phyloP scores from a whole-genome alignment of 345 rosid species.

The Sonneratia caseolaris region DNA sequence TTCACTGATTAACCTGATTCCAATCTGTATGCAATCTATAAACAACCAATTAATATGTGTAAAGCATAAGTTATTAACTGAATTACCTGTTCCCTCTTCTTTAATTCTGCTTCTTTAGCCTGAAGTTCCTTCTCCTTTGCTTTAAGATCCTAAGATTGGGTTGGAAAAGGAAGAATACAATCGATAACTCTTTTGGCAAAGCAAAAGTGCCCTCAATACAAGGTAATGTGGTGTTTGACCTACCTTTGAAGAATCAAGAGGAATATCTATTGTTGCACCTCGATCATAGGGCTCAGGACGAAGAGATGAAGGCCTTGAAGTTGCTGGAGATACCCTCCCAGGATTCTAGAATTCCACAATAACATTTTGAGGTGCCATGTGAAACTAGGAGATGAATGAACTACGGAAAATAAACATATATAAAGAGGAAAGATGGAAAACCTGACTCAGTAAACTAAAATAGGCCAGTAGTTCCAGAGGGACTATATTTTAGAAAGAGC shows the following conservation, averaged over 20 bases:
- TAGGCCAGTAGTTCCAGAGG: neutral
- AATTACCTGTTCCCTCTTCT: slow-evolving; percentile 69
- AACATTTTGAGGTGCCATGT: slow-evolving; percentile 3
- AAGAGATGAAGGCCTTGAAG: slow-evolving; percentile 75
- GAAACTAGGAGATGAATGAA: slow-evolving; percentile 9
- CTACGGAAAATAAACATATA: neutral
- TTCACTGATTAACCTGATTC: neutral
- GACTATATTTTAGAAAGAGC: neutral
- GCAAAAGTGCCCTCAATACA: neutral
- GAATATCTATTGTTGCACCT: slow-evolving; percentile 74
- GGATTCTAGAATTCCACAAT: slow-evolving; percentile 46
- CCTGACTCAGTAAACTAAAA: neutral
- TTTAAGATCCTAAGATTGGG: slow-evolving; percentile 55
- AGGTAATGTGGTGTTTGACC: slow-evolving; percentile 7
- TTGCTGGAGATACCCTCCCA: slow-evolving; percentile 62
- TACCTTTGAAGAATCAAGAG: slow-evolving; percentile 71
- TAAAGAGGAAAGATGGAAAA: neutral
- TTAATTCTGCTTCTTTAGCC: slow-evolving; percentile 85
- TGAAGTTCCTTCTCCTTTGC: slow-evolving; percentile 89
- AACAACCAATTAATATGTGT: neutral
- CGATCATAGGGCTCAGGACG: slow-evolving; percentile 91
- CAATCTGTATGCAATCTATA: neutral
- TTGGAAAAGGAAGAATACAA: neutral
- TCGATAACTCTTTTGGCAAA: slow-evolving; percentile 1
- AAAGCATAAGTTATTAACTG: neutral